These are phyloP conservation scores for Paecilomyces sp. DNA, from an alignment of 2,329 filamentous ascomycete genomes.

Conservation along the genomic window DNA sequence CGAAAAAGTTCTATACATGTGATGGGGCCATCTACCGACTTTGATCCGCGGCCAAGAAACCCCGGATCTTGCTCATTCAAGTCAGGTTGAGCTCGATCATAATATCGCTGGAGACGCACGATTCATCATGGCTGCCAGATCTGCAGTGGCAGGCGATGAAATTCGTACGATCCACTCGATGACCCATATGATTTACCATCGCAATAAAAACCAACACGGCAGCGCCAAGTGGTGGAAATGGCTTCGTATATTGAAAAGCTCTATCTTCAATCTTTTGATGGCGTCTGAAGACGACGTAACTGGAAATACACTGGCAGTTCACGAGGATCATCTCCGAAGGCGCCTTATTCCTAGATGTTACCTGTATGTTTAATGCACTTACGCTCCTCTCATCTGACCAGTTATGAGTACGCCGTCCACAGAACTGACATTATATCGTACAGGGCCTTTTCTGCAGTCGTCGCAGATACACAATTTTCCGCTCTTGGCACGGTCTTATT, in stretches of 20 bases:
- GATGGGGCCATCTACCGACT: neutral
- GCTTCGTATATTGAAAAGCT: slow-evolving; percentile 64
- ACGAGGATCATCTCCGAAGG: slow-evolving; percentile 24
- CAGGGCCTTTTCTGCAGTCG: slow-evolving; percentile 57
- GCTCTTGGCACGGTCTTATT: slow-evolving; percentile 63
- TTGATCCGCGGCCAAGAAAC: neutral
- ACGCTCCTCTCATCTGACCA: neutral
- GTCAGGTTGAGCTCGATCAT: neutral
- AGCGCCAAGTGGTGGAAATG: slow-evolving; percentile 72
- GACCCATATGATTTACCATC: slow-evolving; percentile 67
- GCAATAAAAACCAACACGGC: slow-evolving; percentile 88
- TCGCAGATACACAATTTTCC: slow-evolving; percentile 66
- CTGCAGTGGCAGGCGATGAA: slow-evolving; percentile 20
- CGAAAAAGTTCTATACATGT: neutral
- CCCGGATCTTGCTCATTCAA: neutral
- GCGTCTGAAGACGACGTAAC: slow-evolving; percentile 39
- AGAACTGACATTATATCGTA: slow-evolving; percentile 1
- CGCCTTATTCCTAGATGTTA: slow-evolving; percentile 35
- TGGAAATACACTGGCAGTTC: slow-evolving; percentile 25
- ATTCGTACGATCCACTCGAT: slow-evolving; percentile 27
- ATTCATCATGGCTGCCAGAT: neutral
- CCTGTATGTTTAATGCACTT: slow-evolving; percentile 21
- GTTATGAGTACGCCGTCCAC: neutral
- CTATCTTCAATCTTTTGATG: slow-evolving; percentile 49
- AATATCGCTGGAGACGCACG: neutral